Base-by-base conservation (phyloP, 2,329 filamentous ascomycete genomes). In the Stenocarpella maydis region DNA sequence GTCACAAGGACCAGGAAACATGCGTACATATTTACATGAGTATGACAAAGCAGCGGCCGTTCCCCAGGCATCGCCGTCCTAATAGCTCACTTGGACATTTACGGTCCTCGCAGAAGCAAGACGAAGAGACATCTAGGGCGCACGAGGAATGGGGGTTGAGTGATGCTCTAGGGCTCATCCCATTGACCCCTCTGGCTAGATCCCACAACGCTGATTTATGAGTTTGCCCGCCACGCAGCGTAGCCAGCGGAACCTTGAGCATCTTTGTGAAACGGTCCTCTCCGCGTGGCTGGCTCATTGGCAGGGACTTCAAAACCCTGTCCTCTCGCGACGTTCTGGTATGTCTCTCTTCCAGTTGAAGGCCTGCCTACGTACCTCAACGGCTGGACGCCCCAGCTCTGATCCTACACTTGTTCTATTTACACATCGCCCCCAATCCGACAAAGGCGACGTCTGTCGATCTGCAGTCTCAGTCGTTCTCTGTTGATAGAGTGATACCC, bases 401-500 rank as follows among this genome's bases (percentile, higher is more conserved):
- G 39, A 60, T 4, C 24, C 24, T 24, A 21, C 12, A 21, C n/a
- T 12, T 24, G n/a, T 19, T 24, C 58, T 47, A 37, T 10, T 49
- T 19, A 10, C 28, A 45, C 39, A 31, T 34, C 21, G 26, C 14
- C 34, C 21, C 21, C n/a, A 12, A 10, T 15, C 28, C 21, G 24
- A 8, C 43, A 37, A 49, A 4, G 58, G 28, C 43, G 4, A 24
- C 19, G n/a, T 24, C 28, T 60, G 6, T 37, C n/a, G 8, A 3
- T 10, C n/a, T 9, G 17, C 28, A 26, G 19, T 4, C 45, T 63
- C 49, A 67, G 31, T 72, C 71, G 24, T 72, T 68, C 34, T 72
- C 71, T 9, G 71, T 72, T 19, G 68, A 70, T 24, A 71, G 47
- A 15, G 58, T 66, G 37, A 86, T 79, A 0, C 83, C 83, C 74